Conservation (phyloP, 1,139 yeast genomes). For the Yamadazyma atlantica region DNA sequence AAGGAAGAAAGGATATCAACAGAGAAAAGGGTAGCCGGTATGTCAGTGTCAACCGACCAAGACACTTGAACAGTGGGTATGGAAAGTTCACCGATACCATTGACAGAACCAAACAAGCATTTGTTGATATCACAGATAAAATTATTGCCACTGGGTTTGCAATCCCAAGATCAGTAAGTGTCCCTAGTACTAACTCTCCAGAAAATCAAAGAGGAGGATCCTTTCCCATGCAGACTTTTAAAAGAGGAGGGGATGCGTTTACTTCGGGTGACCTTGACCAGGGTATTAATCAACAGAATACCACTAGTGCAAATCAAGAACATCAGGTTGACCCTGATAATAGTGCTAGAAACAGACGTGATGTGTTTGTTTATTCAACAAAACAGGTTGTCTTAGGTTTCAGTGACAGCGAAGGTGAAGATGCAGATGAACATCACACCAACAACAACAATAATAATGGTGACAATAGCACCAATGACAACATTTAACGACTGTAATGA, state of each 20-base stretch:
- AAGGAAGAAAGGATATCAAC: neutral
- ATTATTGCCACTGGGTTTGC: constrained; percentile 62
- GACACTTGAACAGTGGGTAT: constrained; percentile 5
- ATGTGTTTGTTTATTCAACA: constrained; percentile 57
- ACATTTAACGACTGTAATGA: constrained; percentile 10
- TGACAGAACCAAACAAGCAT: constrained; percentile 32
- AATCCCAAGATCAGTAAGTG: constrained; percentile 55
- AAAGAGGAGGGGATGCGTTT: neutral
- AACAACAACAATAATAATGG: neutral
- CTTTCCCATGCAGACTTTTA: neutral
- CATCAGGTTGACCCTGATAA: constrained; percentile 1
- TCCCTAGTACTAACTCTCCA: constrained; percentile 16
- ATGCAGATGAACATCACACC: neutral
- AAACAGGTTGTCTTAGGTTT: constrained; percentile 51
- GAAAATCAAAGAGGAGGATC: neutral
- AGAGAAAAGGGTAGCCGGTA: constrained; percentile 7
- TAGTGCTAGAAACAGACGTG: constrained; percentile 28
- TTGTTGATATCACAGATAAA: constrained; percentile 51
- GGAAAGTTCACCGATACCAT: constrained; percentile 15
- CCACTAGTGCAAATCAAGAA: constrained; percentile 1
- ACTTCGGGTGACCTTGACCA: neutral
- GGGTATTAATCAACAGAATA: neutral
- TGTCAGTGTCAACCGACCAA: constrained; percentile 5
- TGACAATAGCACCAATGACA: too few relatives aligned
- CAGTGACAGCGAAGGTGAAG: constrained; percentile 16